Conservation (phyloP, 2,329 filamentous ascomycete species). For the Monilinia fructicola region DNA sequence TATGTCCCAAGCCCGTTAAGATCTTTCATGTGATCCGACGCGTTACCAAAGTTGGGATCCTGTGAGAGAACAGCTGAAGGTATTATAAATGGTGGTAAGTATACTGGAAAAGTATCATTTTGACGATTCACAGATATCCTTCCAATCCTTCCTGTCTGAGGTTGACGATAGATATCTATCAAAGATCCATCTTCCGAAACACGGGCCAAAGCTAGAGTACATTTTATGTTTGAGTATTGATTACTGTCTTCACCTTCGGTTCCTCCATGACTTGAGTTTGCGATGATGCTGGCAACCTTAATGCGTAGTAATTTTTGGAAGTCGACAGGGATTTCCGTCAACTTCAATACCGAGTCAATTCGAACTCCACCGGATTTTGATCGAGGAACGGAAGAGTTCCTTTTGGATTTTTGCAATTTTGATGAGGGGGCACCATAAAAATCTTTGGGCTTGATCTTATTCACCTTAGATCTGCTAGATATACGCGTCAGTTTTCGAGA, state of each 20-base stretch:
- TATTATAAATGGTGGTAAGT: constrained; percentile 17
- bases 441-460: constrained; percentile 27
- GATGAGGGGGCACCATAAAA: constrained; percentile 27
- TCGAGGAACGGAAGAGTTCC: not conserved
- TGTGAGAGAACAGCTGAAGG: constrained; percentile 17
- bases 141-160: constrained; percentile 18
- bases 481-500: constrained; percentile 16
- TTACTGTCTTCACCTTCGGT: constrained; percentile 7
- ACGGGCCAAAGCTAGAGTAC: constrained; percentile 30
- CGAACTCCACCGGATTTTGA: not conserved
- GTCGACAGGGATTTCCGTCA: constrained; percentile 24
- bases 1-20: constrained; percentile 1
- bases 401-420: not conserved
- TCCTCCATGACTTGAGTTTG: constrained; percentile 13
- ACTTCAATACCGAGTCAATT: constrained; percentile 18
- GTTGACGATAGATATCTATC: constrained; percentile 18
- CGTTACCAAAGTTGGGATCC: not conserved
- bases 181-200: constrained; percentile 27
- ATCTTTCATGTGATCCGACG: not conserved
- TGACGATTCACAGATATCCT: not conserved
- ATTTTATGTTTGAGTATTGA: constrained; percentile 29
- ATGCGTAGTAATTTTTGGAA: constrained; percentile 33
- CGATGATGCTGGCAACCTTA: constrained; percentile 29
- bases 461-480: constrained; percentile 23
- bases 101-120: constrained; percentile 1